A percentile compares a stretch with the other conserved stretches of the same genome.
phyloP scores from a whole-genome alignment of 2,329 filamentous ascomycete genomes.

The Dactylellina haptotyla region DNA sequence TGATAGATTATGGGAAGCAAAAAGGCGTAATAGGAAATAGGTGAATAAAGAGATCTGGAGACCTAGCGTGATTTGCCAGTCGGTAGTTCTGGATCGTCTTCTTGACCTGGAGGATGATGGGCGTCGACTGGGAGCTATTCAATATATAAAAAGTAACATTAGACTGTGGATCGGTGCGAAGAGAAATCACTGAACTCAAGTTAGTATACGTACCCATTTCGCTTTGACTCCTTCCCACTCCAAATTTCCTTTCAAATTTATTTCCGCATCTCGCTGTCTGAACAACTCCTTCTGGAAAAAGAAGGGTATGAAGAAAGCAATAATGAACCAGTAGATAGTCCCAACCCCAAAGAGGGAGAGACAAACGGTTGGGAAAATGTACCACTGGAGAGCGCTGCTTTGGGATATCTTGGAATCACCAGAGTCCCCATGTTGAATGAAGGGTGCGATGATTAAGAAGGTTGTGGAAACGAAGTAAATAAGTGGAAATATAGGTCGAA shows the following conservation, averaged over 20 bases:
- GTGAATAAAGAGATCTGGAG: no score
- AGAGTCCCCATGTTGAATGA: conserved; percentile 27
- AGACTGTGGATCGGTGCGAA: background rate
- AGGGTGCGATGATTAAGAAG: conserved; percentile 47
- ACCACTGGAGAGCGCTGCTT: conserved; percentile 26
- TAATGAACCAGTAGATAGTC: conserved; percentile 54
- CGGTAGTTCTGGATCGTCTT: background rate
- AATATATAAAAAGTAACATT: background rate
- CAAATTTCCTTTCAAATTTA: conserved; percentile 19
- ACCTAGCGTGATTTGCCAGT: background rate
- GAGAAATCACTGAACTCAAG: background rate
- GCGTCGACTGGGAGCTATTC: no score
- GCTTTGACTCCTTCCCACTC: conserved; percentile 29
- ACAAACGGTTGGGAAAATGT: conserved; percentile 49
- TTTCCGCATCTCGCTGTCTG: conserved; percentile 16
- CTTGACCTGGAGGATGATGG: background rate
- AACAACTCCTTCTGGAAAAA: conserved; percentile 2
- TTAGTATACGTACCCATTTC: conserved; percentile 13
- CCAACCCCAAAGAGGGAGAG: conserved; percentile 51
- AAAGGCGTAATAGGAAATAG: no score
- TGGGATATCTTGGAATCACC: conserved; percentile 28
- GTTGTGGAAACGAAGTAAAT: conserved; percentile 53
- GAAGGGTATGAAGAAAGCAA: conserved; percentile 23
- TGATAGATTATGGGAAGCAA: no score
- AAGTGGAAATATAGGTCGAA: conserved; percentile 35